These are phyloP conservation scores for Saturnispora halmiae DNA, from an alignment of 805 yeast species.

Conservation along the genomic window DNA sequence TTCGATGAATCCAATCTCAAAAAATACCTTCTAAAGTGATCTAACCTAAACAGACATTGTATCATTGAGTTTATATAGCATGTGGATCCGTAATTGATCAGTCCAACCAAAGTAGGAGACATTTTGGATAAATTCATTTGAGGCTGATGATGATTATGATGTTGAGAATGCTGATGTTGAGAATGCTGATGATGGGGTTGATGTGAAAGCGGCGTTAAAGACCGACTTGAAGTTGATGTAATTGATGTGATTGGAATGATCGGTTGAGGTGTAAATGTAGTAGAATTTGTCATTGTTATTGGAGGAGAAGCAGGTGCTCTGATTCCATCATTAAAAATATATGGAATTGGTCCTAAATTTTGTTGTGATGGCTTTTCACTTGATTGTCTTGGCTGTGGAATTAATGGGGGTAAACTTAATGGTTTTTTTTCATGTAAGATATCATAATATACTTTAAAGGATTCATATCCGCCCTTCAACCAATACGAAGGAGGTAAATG, in stretches of 20 bases:
- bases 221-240: not conserved
- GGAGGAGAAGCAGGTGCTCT: not conserved
- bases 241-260: not conserved
- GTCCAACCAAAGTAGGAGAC: conserved; percentile 28
- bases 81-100: conserved; percentile 61
- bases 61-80: conserved; percentile 70
- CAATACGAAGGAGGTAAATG: conserved; percentile 10
- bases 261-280: not conserved
- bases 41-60: conserved; percentile 56
- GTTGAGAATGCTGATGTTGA: not conserved
- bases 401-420: not conserved
- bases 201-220: not conserved
- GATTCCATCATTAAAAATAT: no score
- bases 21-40: conserved; percentile 41
- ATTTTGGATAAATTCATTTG: not conserved
- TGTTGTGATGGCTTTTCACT: no score
- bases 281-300: not conserved
- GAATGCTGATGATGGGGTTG: not conserved
- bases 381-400: conserved; percentile 1
- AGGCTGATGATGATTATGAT: not conserved
- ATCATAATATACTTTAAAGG: conserved; percentile 5
- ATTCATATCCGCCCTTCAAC: conserved; percentile 32
- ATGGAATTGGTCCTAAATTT: not conserved
- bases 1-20: conserved; percentile 27
- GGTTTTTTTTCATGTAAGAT: not conserved